Percentiles rank a stretch among this genome's conserved stretches.
These are phyloP conservation scores for Saccharum officinarum DNA, from an alignment of 176 grass and related monocot species.

Conservation along the genomic window DNA sequence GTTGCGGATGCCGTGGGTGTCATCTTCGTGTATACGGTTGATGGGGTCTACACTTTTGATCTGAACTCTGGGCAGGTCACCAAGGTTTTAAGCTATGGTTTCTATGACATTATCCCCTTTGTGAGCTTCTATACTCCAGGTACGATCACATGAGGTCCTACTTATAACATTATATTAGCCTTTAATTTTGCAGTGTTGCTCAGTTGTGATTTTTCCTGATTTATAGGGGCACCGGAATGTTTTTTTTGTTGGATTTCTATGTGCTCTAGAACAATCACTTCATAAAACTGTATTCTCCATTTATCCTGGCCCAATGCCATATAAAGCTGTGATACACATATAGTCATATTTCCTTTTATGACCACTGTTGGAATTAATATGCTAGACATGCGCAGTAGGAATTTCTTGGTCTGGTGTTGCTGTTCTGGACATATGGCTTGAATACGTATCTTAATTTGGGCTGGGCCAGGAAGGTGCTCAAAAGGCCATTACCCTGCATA, in stretches of 20 bases:
- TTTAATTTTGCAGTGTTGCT: neutral
- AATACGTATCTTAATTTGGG: too few species aligned
- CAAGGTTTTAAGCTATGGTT: neutral
- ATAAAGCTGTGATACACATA: neutral
- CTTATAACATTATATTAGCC: neutral
- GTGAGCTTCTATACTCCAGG: constrained; percentile 20
- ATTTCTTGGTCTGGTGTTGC: neutral
- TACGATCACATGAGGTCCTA: neutral
- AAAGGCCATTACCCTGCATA: too few species aligned
- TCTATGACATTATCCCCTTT: neutral
- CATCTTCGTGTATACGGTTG: neutral
- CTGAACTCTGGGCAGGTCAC: neutral
- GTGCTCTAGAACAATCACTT: too few species aligned
- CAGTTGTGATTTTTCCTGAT: too few species aligned
- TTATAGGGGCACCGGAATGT: neutral
- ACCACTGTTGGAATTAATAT: neutral
- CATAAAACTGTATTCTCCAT: too few species aligned
- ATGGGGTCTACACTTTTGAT: neutral
- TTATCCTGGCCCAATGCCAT: neutral
- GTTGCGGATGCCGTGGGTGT: too few species aligned
- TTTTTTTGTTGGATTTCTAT: neutral
- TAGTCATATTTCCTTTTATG: neutral
- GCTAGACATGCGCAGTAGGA: neutral
- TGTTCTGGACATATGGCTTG: too few species aligned
- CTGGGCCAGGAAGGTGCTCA: too few species aligned